Conservation (phyloP, 2,329 filamentous ascomycete genomes). For the Trichophyton mentagrophytes region DNA sequence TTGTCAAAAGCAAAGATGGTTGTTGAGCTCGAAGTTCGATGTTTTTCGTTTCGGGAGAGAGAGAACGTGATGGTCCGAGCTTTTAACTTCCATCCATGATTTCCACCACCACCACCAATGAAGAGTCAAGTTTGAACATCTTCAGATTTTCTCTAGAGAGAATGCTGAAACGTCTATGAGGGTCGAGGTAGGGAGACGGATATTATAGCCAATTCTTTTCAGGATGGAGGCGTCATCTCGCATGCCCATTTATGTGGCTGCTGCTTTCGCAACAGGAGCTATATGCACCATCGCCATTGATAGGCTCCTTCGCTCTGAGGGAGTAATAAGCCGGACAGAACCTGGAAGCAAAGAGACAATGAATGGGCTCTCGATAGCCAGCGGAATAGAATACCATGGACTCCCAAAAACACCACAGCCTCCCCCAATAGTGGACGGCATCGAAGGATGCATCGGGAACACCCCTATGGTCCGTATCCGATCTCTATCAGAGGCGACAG, state of each 20-base stretch:
- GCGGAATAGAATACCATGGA: not conserved
- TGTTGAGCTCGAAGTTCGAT: constrained; percentile 6
- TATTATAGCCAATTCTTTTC: not conserved
- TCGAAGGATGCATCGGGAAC: constrained; percentile 85
- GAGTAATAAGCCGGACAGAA: not conserved
- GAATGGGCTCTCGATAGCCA: not conserved
- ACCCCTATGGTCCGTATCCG: constrained; percentile 80
- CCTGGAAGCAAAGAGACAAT: not conserved
- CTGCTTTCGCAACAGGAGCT: constrained; percentile 63
- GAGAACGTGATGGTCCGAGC: constrained; percentile 17
- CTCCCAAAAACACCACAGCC: constrained; percentile 12
- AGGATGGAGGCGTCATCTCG: constrained; percentile 21
- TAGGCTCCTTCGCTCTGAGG: not conserved
- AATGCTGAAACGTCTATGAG: not conserved
- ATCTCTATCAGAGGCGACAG: constrained; percentile 73
- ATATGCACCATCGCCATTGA: constrained; percentile 65
- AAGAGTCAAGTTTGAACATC: not conserved
- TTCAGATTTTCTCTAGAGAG: not conserved
- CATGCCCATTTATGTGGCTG: constrained; percentile 42
- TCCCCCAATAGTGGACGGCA: constrained; percentile 54
- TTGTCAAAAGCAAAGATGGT: constrained; percentile 10
- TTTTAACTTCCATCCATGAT: constrained; percentile 1
- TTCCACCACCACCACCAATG: not conserved
- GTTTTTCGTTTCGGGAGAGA: not conserved
- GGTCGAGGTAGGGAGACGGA: not conserved